Conservation (phyloP, 768 basidiomycete species). For the Suillus tomentosus region DNA sequence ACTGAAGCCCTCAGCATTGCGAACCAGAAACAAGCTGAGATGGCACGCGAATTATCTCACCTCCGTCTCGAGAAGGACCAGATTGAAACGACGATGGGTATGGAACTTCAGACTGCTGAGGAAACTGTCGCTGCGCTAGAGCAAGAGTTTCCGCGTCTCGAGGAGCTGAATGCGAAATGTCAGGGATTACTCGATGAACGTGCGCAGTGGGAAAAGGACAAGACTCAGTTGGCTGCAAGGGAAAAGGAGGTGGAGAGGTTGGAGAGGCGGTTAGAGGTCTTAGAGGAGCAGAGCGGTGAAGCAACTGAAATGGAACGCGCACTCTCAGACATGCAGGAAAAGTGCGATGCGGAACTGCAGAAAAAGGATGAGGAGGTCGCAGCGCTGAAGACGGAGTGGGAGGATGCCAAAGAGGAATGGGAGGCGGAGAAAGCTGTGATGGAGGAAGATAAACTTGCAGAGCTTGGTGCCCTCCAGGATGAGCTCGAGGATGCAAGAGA, state of each 20-base stretch:
- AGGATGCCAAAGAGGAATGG: constrained; percentile 51
- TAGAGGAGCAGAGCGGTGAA: constrained; percentile 46
- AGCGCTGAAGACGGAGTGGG: constrained; percentile 41
- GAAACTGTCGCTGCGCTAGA: constrained; percentile 63
- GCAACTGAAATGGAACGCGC: constrained; percentile 42
- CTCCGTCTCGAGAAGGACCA: constrained; percentile 69
- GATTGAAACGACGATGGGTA: constrained; percentile 60
- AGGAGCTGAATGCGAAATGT: constrained; percentile 48
- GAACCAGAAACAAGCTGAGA: constrained; percentile 60
- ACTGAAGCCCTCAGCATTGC: constrained; percentile 59
- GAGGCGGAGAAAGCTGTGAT: constrained; percentile 49
- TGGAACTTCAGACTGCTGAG: constrained; percentile 68
- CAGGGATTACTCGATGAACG: constrained; percentile 52
- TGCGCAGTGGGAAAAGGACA: constrained; percentile 52
- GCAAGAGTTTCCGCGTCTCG: constrained; percentile 52
- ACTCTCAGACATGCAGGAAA: constrained; percentile 37
- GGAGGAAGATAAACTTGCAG: constrained; percentile 52
- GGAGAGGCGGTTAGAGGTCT: constrained; percentile 43
- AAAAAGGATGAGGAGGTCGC: constrained; percentile 43
- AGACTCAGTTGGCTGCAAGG: constrained; percentile 38
- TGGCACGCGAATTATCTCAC: constrained; percentile 62
- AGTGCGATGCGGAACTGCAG: constrained; percentile 40
- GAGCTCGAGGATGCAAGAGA: constrained; percentile 49
- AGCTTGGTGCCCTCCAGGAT: constrained; percentile 46
- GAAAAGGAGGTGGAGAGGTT: constrained; percentile 40